Evolutionary conservation across 2,329 filamentous ascomycete genomes (phyloP), one percentile per base, ranked within the genome.

Genomic region (Alternaria incomplexa): DNA sequence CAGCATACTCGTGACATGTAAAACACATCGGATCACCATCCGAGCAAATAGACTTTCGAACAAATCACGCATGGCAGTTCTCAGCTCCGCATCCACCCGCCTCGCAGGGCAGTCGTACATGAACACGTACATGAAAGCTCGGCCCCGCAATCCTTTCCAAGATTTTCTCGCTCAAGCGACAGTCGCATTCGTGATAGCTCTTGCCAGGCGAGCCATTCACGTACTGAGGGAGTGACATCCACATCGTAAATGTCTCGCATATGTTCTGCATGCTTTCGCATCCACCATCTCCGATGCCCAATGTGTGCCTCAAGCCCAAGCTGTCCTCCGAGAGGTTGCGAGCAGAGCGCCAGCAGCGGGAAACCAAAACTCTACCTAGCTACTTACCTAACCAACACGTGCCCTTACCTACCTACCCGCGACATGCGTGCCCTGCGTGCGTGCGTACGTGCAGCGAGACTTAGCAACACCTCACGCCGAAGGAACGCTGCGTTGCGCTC

Each of bases 11-110:
- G 36, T 52, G 47, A 58, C 23, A 61, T 15, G 22, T 40, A 26
- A 13, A 43, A 51, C n/a, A 28, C 53, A 17, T 56, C 55, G 47
- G 55, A 30, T 36, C n/a, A 30, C 22, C 26, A 53, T 43, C 23
- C 47, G 59, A 48, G 23, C 23, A 50, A 56, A 50, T 58, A 50
- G 43, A 51, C 44, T 43, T 28, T 58, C 36, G 40, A 36, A 36
- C 22, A 17, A 23, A 32, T 13, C 12, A 20, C 48, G 48, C 48
- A 52, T 52, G 17, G 13, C 48, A 36, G 30, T 36, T 52, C 48
- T 52, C 48, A 52, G 30, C 48, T 52, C 28, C 30, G 48, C 48
- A 52, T 22, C 48, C 22, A 32, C 30, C 48, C 20, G 13, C 30
- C 48, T 52, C 48, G 13, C 48, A 52, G 48, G 48, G 20, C 48